These are phyloP conservation scores for Gossypium gossypioides DNA, from an alignment of 441 rosid species.

Conservation along the genomic window DNA sequence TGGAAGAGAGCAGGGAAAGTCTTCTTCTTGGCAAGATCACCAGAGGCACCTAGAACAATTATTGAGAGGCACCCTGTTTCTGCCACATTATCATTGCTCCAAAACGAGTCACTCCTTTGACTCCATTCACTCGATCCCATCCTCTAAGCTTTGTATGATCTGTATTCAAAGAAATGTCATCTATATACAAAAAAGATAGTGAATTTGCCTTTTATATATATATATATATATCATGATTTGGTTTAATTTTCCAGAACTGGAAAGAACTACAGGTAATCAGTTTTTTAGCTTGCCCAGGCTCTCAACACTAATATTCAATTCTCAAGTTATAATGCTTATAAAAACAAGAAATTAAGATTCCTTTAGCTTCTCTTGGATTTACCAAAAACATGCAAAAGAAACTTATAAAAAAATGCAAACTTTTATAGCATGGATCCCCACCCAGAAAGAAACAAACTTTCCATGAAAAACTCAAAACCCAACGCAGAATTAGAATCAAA, in stretches of 20 bases:
- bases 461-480: neutral
- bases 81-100: conserved; percentile 24
- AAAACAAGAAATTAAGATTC: neutral
- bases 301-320: neutral
- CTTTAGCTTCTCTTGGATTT: neutral
- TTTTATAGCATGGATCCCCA: neutral
- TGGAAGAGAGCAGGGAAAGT: conserved; percentile 90
- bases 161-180: neutral
- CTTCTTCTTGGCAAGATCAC: conserved; percentile 98
- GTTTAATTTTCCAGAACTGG: neutral
- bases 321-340: neutral
- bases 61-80: conserved; percentile 82
- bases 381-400: neutral
- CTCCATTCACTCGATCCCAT: conserved; percentile 61
- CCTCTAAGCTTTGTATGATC: conserved; percentile 9
- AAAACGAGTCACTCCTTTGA: conserved; percentile 36
- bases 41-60: conserved; percentile 88
- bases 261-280: neutral
- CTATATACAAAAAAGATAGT: neutral
- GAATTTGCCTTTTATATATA: neutral
- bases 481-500: neutral
- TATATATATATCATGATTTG: neutral
- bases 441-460: neutral
- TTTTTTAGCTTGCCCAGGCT: neutral
- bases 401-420: neutral